Base-by-base conservation (phyloP, 805 yeast species). In the Scheffersomyces lignosus region DNA sequence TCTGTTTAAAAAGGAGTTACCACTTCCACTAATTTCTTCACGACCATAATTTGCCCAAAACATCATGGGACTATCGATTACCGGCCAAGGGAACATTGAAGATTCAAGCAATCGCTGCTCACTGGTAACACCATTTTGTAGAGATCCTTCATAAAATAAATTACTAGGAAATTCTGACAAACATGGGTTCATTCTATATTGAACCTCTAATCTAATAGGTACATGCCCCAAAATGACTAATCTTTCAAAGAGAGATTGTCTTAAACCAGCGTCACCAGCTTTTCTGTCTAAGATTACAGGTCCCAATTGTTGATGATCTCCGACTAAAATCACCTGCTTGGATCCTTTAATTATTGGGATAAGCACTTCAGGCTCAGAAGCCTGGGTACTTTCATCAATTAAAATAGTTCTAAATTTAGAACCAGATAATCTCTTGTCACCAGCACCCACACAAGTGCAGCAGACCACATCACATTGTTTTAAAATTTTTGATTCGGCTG, bases 301-400 rank as follows among this genome's bases (percentile, higher is more conserved):
- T 1, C 97, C 96, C 47, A 90, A 70, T 66, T 90, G 98, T 64
- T 88, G 91, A 62, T 91, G 97, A 60, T 90, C 98, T 54, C 98
- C 98, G 26, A 89, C 96, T 23, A 90, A 66, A 31, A 90, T 78
- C 5, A 89, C 87, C 56, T 90, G 96, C 54, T 83, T 84, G 31
- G 95, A 89, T 17, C 96, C 96, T 48, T 82, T 84, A 2, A 84
- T 88, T 26, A 90, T 77, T 9, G 98, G 96, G 47, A 90, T 87
- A 51, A 90, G 71, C 51, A 86, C 80, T 59, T 89, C 96, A 1
- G 96, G 96, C 59, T 90, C 98, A 0, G 91, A 77, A 2, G 96
- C 91, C 64, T 91, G 97, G 0, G 97, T 88, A 52, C 88, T 81
- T 65, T 90, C 98, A 62, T 90, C 98, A 41, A 90, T 85, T 42